Percentiles rank a stretch among this genome's conserved stretches.
Evolutionary conservation across 2,329 filamentous ascomycete species (phyloP).

Genomic region (Neoascochyta sp.): DNA sequence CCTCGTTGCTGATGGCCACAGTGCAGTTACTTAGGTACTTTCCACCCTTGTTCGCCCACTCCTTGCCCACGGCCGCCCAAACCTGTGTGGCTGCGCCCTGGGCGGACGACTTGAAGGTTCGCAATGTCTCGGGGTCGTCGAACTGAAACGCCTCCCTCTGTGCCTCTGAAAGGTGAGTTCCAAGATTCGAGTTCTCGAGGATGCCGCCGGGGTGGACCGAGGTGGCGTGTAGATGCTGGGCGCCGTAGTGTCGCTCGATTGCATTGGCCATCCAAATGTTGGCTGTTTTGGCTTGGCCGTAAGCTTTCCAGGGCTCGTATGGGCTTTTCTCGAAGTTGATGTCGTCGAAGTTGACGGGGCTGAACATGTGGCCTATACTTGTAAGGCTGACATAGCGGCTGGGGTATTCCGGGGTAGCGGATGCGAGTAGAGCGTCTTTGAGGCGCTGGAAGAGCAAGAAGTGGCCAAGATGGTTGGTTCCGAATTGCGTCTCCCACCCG

Average conservation of each 20-base stretch:
- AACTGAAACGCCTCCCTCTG: conserved; percentile 4
- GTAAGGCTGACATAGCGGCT: conserved; percentile 50
- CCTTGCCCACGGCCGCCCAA: conserved; percentile 34
- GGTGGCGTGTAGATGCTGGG: conserved; percentile 11
- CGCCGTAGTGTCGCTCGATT: conserved; percentile 15
- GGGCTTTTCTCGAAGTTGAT: conserved; percentile 36
- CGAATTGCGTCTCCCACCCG: conserved; percentile 52
- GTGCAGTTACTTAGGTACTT: conserved; percentile 32
- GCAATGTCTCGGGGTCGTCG: conserved; percentile 2
- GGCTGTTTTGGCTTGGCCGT: conserved; percentile 51
- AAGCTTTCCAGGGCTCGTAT: conserved; percentile 41
- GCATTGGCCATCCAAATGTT: conserved; percentile 37
- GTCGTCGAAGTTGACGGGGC: conserved; percentile 42
- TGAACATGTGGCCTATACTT: conserved; percentile 38
- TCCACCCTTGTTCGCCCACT: conserved; percentile 34
- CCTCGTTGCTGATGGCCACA: conserved; percentile 5
- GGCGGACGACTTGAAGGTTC: conserved; percentile 26
- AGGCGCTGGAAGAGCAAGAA: conserved; percentile 55
- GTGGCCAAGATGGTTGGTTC: conserved; percentile 52
- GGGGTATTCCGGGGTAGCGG: conserved; percentile 33
- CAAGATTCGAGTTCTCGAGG: conserved; percentile 6
- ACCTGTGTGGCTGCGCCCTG: conserved; percentile 44
- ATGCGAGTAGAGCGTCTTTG: conserved; percentile 42
- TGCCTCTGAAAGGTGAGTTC: conserved; percentile 6
- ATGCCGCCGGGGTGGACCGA: conserved; percentile 21